phyloP scores from a whole-genome alignment of 208 protist species.

The Wallacemonas sp. region DNA sequence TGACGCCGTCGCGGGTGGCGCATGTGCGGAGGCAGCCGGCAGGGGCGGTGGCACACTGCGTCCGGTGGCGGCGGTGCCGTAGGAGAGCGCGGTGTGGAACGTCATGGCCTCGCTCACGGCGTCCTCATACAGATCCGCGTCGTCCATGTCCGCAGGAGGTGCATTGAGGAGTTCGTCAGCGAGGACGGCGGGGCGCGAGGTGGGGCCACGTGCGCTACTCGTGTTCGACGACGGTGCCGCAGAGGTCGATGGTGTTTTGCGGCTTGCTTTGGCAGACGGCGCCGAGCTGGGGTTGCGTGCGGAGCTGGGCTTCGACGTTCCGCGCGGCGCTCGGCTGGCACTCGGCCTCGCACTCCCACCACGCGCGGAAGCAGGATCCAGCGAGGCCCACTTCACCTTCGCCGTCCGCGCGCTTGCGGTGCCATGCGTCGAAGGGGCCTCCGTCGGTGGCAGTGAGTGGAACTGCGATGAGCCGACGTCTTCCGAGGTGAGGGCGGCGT shows the following conservation, averaged over 20 bases:
- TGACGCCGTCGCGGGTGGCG: not conserved
- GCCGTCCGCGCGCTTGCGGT: not conserved
- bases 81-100: constrained; percentile 2
- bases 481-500: not conserved
- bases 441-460: not conserved
- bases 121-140: not conserved
- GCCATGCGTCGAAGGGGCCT: not conserved
- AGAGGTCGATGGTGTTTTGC: too few relatives aligned
- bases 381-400: too few relatives aligned
- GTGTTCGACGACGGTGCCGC: not conserved
- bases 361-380: too few relatives aligned
- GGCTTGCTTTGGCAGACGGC: too few relatives aligned
- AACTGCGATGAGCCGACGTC: constrained; percentile 8
- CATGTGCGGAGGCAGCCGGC: not conserved
- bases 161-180: not conserved
- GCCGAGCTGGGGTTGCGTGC: too few relatives aligned
- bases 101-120: constrained; percentile 4
- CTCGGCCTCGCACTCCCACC: too few relatives aligned
- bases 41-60: too few relatives aligned
- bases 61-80: not conserved
- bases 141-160: not conserved
- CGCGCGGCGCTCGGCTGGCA: too few relatives aligned
- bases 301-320: too few relatives aligned
- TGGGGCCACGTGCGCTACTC: not conserved
- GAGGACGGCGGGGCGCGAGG: not conserved